Conservation (phyloP, 2,329 filamentous ascomycete genomes). For the Bipolaris cookei region DNA sequence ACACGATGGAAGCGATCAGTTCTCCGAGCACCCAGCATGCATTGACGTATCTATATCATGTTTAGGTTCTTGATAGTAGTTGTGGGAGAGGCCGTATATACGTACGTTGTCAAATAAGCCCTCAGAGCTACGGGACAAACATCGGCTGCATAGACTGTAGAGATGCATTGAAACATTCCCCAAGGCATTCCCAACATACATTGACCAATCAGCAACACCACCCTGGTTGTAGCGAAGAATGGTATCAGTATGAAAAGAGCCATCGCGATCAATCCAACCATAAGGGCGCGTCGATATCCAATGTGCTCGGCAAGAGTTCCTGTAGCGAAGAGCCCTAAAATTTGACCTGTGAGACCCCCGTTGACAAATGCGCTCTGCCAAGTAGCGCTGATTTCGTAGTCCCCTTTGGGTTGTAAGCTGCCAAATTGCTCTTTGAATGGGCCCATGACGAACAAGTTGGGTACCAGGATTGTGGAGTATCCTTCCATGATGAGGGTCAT, state of each 20-base stretch:
- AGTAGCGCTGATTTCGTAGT: conserved; percentile 46
- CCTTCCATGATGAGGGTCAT: conserved; percentile 88
- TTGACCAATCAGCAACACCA: conserved; percentile 22
- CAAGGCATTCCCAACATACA: conserved; percentile 43
- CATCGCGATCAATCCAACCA: conserved; percentile 27
- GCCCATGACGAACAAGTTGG: conserved; percentile 68
- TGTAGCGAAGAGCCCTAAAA: conserved; percentile 50
- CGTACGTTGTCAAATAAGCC: conserved; percentile 61
- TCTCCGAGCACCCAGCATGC: conserved; percentile 58
- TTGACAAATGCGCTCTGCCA: conserved; percentile 54
- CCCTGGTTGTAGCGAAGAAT: conserved; percentile 24
- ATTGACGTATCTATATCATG: conserved; percentile 34
- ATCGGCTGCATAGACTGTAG: conserved; percentile 56
- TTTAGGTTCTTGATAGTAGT: neutral
- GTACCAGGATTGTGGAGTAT: conserved; percentile 78
- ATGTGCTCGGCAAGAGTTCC: conserved; percentile 51
- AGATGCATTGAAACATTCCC: conserved; percentile 50
- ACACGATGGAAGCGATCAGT: conserved; percentile 70
- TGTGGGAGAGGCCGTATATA: neutral
- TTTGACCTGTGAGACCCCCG: conserved; percentile 50
- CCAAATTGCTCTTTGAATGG: conserved; percentile 49
- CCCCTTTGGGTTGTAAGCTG: conserved; percentile 23
- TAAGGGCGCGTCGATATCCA: conserved; percentile 35
- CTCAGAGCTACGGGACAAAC: conserved; percentile 72
- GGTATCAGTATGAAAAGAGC: conserved; percentile 20